These are phyloP conservation scores for Chlorencoelia australis DNA, from an alignment of 2,329 filamentous ascomycete species.

Conservation along the genomic window DNA sequence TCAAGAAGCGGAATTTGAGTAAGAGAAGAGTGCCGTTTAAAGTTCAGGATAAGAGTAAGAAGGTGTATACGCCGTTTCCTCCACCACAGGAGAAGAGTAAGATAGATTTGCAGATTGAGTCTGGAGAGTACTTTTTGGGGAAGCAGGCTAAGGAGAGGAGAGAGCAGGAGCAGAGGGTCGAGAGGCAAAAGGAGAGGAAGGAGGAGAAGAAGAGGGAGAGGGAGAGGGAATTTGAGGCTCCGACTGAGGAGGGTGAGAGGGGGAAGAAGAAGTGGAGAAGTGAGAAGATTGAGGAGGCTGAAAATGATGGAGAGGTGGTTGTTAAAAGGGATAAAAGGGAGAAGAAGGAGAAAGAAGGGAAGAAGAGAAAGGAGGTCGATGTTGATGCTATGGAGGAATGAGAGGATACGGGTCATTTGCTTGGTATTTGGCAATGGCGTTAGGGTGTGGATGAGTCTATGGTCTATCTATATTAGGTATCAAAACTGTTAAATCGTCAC, in stretches of 20 bases:
- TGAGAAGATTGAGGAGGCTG: constrained; percentile 15
- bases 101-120: constrained; percentile 95
- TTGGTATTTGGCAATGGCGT: too few species aligned
- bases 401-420: too few species aligned
- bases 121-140: constrained; percentile 89
- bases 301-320: constrained; percentile 13
- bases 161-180: constrained; percentile 66
- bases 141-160: constrained; percentile 87
- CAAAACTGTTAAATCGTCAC: too few species aligned
- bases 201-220: constrained; percentile 79
- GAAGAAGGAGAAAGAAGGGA: constrained; percentile 11
- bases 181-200: constrained; percentile 79
- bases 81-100: constrained; percentile 98
- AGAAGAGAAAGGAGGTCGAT: constrained; percentile 9
- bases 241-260: constrained; percentile 57
- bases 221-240: constrained; percentile 77
- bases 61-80: constrained; percentile 93
- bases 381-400: too few species aligned
- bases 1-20: constrained; percentile 86
- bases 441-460: too few species aligned
- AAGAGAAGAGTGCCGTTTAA: constrained; percentile 74
- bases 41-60: constrained; percentile 88
- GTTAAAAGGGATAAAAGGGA: constrained; percentile 22
- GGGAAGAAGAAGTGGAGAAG: constrained; percentile 44
- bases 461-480: too few species aligned